Evolutionary conservation across 208 protist species (phyloP), one percentile per base, ranked within the genome.

Genomic region (Leishmania tropica): DNA sequence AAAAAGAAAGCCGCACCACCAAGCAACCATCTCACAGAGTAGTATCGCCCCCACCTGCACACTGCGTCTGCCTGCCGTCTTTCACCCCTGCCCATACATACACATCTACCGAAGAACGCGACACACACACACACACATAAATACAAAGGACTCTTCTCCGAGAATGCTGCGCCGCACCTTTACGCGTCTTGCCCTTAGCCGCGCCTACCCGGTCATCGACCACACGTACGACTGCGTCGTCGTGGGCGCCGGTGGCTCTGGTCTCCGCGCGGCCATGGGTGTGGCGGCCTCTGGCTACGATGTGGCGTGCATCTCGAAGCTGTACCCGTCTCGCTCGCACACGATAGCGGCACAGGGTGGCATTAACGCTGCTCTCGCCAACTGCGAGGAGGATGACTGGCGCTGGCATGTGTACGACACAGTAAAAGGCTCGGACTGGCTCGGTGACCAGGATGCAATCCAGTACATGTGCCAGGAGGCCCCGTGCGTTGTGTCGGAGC

Each of bases 381-480:
- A 99, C 93, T 99, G 99, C 86, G 94, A 95, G 72, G 90, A 98
- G 80, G 99, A 99, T 83, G 99, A 99, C 94, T 99, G 99, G 99
- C 94, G 99, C 53, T 99, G 98, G 97, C 99, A 99, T 84, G 96
- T 98, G 76, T 99, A 99, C 89, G 99, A 99, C 89, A 99, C 99
- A 0, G 98, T 99, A 47, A 99, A 99, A 92, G 99, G 99, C 75
- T 97, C 92, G 81, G 99, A 99, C 90, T 99, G 99, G 99, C 95
- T 99, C 31, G 99, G 98, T 54, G 99, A 99, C 84, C 99, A 99
- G 94, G 99, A 99, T 83, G 96, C 99, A 31, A 99, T 99, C 83
- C 99, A 99, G 88, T 99, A 99, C 94, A 99, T 99, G 99, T 99
- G 98, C 90, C 93, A 98, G 80, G 99, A 99, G 90, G 96, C 96